A percentile compares a stretch with the other conserved stretches of the same genome.
phyloP scores from a whole-genome alignment of 305 asterid genomes.

The Galium porrigens region DNA sequence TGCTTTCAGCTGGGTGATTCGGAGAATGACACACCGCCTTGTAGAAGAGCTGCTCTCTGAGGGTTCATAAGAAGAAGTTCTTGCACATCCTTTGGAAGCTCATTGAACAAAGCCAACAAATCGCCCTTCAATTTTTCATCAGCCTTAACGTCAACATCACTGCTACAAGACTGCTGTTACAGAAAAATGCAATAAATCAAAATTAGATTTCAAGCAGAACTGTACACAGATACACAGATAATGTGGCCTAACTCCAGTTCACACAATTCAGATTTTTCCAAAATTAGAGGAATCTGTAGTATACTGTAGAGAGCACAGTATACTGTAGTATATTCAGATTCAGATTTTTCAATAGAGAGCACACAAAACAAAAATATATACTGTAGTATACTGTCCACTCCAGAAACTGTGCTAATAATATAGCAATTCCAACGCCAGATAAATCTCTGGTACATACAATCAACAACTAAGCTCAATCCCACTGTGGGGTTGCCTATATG shows the following conservation, averaged over 20 bases:
- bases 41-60: constrained; percentile 46
- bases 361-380: neutral
- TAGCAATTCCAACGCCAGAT: neutral
- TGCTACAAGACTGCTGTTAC: constrained; percentile 39
- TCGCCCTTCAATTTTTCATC: constrained; percentile 62
- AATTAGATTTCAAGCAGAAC: constrained; percentile 4
- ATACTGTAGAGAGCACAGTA: neutral
- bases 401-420: neutral
- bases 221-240: neutral
- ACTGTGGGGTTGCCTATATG: neutral
- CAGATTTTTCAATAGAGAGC: neutral
- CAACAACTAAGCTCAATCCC: neutral
- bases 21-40: constrained; percentile 18
- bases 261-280: neutral
- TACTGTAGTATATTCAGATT: neutral
- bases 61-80: constrained; percentile 78
- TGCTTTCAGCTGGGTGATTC: constrained; percentile 30
- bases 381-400: neutral
- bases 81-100: constrained; percentile 66
- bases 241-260: neutral
- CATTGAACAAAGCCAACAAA: constrained; percentile 48
- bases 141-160: constrained; percentile 39
- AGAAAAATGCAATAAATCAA: constrained; percentile 18
- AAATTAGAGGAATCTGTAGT: neutral
- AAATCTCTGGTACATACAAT: neutral